A percentile compares a stretch with the other conserved stretches of the same genome.
These are phyloP conservation scores for Pythium oligandrum DNA, from an alignment of 352 stramenopile genomes.

Conservation along the genomic window DNA sequence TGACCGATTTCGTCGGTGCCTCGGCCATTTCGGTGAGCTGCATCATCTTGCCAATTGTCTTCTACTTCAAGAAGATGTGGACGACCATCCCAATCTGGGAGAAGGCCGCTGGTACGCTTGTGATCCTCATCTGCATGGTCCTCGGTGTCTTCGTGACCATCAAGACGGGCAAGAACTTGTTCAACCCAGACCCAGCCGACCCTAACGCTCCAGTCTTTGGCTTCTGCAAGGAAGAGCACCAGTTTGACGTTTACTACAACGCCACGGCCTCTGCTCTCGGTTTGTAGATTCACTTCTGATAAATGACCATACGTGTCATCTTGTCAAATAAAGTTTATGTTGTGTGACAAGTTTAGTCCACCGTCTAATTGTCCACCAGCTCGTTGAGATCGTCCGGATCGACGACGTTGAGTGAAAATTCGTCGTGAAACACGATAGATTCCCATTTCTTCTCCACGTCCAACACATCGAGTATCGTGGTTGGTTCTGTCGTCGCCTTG, in stretches of 20 bases:
- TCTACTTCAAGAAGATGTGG: constrained; percentile 74
- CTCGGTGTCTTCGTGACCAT: constrained; percentile 49
- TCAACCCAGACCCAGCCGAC: constrained; percentile 16
- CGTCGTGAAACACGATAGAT: constrained; percentile 6
- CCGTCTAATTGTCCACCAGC: neutral
- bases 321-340: neutral
- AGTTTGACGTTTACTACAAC: constrained; percentile 45
- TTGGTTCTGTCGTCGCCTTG: neutral
- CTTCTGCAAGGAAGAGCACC: constrained; percentile 50
- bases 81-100: constrained; percentile 29
- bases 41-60: constrained; percentile 63
- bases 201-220: constrained; percentile 36
- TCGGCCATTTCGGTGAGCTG: constrained; percentile 54
- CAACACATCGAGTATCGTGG: constrained; percentile 3
- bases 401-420: constrained; percentile 10
- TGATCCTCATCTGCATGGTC: constrained; percentile 38
- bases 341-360: neutral
- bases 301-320: constrained; percentile 1
- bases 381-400: constrained; percentile 15
- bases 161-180: constrained; percentile 45
- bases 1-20: constrained; percentile 64
- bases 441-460: constrained; percentile 13
- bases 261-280: constrained; percentile 12
- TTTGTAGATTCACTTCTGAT: neutral
- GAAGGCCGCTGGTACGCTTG: constrained; percentile 26